A percentile compares a stretch with the other conserved stretches of the same genome.
These are phyloP conservation scores for Trebouxia sp. DNA, from an alignment of 139 green algal species.

Conservation along the genomic window DNA sequence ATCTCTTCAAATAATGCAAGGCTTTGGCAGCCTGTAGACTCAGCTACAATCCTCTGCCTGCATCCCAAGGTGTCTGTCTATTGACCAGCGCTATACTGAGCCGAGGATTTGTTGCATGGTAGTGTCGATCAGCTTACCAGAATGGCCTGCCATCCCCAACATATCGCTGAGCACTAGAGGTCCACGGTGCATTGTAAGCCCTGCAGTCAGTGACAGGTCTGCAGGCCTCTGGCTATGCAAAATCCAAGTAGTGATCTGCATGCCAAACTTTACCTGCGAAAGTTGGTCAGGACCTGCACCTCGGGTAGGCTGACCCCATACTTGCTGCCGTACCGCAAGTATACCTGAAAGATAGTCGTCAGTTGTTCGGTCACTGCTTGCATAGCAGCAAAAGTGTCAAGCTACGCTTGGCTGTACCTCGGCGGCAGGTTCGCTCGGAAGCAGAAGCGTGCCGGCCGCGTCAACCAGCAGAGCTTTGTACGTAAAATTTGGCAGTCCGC, in stretches of 20 bases:
- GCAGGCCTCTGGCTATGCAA: not conserved
- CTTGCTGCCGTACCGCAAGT: conserved; percentile 54
- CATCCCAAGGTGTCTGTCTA: not conserved
- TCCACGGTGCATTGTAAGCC: conserved; percentile 79
- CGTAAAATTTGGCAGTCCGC: not conserved
- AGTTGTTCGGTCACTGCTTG: not conserved
- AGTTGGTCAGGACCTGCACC: conserved; percentile 64
- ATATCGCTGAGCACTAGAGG: conserved; percentile 54
- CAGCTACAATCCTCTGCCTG: conserved; percentile 54
- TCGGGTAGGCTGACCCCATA: conserved; percentile 57
- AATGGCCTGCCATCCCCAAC: conserved; percentile 76
- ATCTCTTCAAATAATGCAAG: conserved; percentile 53
- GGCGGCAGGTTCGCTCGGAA: conserved; percentile 57
- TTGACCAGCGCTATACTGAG: not conserved
- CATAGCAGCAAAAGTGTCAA: not conserved
- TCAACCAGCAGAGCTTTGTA: conserved; percentile 63
- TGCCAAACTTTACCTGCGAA: conserved; percentile 37
- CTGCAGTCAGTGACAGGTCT: not conserved
- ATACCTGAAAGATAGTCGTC: conserved; percentile 51
- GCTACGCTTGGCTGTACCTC: conserved; percentile 34
- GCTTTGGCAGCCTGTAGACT: conserved; percentile 52
- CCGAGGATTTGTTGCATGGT: not conserved
- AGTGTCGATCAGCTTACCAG: conserved; percentile 45
- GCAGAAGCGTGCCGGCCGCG: conserved; percentile 67
- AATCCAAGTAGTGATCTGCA: not conserved